These are phyloP conservation scores for Quercus agrifolia DNA, from an alignment of 306 rosid genomes.

Conservation along the genomic window DNA sequence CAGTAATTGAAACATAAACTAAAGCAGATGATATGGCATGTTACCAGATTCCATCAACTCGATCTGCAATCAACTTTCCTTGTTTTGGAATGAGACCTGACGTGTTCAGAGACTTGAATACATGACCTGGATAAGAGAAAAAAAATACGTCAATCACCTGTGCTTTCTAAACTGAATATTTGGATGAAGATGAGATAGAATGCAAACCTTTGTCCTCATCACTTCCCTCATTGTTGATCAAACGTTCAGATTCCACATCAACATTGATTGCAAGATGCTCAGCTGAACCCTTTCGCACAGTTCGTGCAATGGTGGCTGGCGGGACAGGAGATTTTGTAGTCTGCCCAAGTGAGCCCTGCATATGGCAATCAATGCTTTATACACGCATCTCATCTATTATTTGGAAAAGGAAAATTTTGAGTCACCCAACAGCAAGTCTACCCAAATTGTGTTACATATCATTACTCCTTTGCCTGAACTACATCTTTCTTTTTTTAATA, in stretches of 20 bases:
- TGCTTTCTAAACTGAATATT: background rate
- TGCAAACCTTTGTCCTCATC: slow-evolving; percentile 84
- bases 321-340: slow-evolving; percentile 54
- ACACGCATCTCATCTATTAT: slow-evolving; percentile 2
- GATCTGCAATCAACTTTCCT: slow-evolving; percentile 88
- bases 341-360: slow-evolving; percentile 74
- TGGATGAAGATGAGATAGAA: slow-evolving; percentile 9
- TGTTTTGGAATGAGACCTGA: slow-evolving; percentile 89
- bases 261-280: slow-evolving; percentile 85
- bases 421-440: background rate
- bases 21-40: slow-evolving; percentile 3
- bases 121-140: slow-evolving; percentile 64
- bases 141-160: background rate
- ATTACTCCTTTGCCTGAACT: background rate
- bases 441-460: background rate
- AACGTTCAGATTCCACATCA: slow-evolving; percentile 58
- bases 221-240: slow-evolving; percentile 49
- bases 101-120: slow-evolving; percentile 81
- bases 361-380: slow-evolving; percentile 19
- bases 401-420: background rate
- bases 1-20: background rate
- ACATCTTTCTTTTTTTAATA: background rate
- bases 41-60: slow-evolving; percentile 96
- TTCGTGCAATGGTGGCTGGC: slow-evolving; percentile 62
- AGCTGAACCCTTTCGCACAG: slow-evolving; percentile 76